These are phyloP conservation scores for Kregervanrija delftensis DNA, from an alignment of 805 yeast genomes.

Conservation along the genomic window DNA sequence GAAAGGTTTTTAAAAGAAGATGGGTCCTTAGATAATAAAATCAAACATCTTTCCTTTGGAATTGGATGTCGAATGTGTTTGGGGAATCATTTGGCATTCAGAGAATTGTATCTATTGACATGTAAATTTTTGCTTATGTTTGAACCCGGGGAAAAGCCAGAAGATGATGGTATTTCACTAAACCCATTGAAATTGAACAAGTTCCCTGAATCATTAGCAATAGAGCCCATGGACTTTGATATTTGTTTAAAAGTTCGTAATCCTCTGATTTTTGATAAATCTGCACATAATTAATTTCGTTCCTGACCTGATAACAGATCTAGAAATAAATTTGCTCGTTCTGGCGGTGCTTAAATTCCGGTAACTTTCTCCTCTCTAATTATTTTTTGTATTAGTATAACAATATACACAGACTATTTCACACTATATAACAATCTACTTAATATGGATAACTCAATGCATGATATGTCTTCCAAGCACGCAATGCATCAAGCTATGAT, in stretches of 20 bases:
- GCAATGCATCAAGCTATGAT: background rate
- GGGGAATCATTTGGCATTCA: conserved; percentile 57
- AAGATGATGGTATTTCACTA: conserved; percentile 30
- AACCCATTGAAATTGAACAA: conserved; percentile 47
- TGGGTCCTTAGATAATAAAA: conserved; percentile 11
- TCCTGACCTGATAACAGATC: no score
- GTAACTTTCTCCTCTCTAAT: no score
- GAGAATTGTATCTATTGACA: conserved; percentile 55
- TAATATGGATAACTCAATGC: no score
- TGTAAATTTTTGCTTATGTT: conserved; percentile 46
- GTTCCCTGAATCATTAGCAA: conserved; percentile 52
- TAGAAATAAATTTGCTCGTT: no score
- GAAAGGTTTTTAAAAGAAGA: conserved; percentile 38
- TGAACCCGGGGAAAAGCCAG: conserved; percentile 4
- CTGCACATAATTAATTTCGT: background rate
- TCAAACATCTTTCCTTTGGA: conserved; percentile 54
- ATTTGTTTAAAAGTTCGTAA: conserved; percentile 28
- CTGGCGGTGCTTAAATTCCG: no score
- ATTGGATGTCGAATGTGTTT: conserved; percentile 69
- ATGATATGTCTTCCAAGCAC: background rate
- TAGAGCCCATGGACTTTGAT: conserved; percentile 47
- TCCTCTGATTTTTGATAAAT: no score
- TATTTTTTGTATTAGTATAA: no score
- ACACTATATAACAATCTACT: no score
- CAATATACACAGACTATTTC: background rate